Base-by-base conservation (phyloP, 257 asterid genomes). In the Salvia miltiorrhiza region DNA sequence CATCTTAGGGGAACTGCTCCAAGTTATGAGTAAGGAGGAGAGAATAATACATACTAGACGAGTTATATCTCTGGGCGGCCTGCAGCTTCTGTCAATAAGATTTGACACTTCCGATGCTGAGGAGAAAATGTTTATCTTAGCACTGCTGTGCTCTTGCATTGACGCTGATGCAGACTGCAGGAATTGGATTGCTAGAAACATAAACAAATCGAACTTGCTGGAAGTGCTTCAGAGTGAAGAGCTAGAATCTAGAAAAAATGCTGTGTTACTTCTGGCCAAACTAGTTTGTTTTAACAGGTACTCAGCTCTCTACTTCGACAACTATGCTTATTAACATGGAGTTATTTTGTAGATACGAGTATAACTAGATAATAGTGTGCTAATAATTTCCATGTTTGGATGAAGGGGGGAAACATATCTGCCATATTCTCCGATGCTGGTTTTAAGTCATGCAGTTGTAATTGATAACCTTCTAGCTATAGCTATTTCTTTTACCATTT, bases 241-340 rank as follows among this genome's bases (percentile, higher is more conserved):
- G 49, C 57, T 57, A 13, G 71, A 76, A 76, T 67, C 55, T 37
- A 84, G 79, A 67, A 54, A 67, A n/a, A 68, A 60, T 28, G 77
- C 94, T 17, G 61, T 86, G 37, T 50, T 55, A 10, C 64, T 88
- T 76, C 69, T 88, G 67, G 73, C 70, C 52, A 88, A 88, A 76
- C 82, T 90, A 21, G 75, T 90, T 77, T 85, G 94, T 86, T 71
- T 74, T 60, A 90, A 83, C 88, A 85, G 90, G 97, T 90, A 83
- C 11, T 50, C 59, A n/a, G 41, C 40, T 58, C 19, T 41, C 32
- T 44, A 44, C 39, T 21, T 66, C 21, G 8, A 26, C 12, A 21
- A 32, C 14, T 28, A 8, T 1, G 8, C 30, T 58, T 7, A 8
- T 9, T 20, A 58, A 33, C n/a, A n/a, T n/a, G 0, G 6, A 56